Base-by-base conservation (phyloP, 805 yeast species). In the Candida pini region DNA sequence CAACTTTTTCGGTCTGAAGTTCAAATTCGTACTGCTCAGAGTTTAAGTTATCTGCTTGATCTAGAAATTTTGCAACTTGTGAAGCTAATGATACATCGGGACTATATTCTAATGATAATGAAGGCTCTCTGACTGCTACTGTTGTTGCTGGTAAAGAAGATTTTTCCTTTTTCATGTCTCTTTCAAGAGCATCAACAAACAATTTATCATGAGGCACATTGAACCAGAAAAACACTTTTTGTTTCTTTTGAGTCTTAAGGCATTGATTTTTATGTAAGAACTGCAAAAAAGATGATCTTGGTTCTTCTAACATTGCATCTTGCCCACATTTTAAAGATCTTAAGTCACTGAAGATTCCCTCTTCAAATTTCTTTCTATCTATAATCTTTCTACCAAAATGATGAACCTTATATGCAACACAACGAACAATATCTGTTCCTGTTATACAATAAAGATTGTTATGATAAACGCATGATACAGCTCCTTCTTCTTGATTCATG, bases 141-240 rank as follows among this genome's bases (percentile, higher is more conserved):
- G 97, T 85, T 1, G 96, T 81, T 2, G 92, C 72, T 6, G 63
- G 63, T 43, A 78, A 86, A 31, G 66, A 64, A 13, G 67, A 48
- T 34, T 64, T 55, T 54, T 89, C 96, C 47, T 83, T 78, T 60
- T 86, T 88, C 53, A 89, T 61, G 56, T 92, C 97, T 48, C 97
- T 69, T 56, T 89, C 97, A 29, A 92, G 62, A 1, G 97, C 97
- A 59, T 92, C 97, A 3, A 87, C 78, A 71, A 92, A 89, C 28
- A 90, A 65, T 53, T 82, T 78, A 53, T 89, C 96, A 59, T 90
- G 97, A 17, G 92, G 92, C 8, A 92, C 97, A 53, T 89, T 82
- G 57, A 84, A 88, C 97, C 97, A 92, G 58, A 82, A 87, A 56
- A 90, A 90, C 28, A 90, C 97, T 54, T 92, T 90, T 56, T 90